Percentiles rank a stretch among this genome's conserved stretches.
Conservation (phyloP, 2,329 filamentous ascomycete species). For the Botrytis deweyae region DNA sequence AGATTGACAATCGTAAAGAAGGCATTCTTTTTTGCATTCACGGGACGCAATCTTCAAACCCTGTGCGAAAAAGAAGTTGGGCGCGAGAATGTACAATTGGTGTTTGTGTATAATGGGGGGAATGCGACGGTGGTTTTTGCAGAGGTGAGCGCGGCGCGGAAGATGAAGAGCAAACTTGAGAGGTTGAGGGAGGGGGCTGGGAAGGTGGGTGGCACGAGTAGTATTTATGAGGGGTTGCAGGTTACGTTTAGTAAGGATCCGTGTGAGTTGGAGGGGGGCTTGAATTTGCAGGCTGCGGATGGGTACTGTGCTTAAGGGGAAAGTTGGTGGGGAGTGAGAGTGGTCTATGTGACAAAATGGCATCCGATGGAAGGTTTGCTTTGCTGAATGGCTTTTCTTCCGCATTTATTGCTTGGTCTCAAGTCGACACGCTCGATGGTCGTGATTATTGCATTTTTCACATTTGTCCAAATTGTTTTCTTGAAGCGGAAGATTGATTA, state of each 20-base stretch:
- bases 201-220: background rate
- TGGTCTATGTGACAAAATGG: background rate
- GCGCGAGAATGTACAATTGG: constrained; percentile 31
- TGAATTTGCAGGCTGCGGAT: constrained; percentile 20
- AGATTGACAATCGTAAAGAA: constrained; percentile 38
- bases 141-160: constrained; percentile 33
- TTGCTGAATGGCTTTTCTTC: background rate
- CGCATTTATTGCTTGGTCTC: background rate
- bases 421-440: background rate
- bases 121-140: constrained; percentile 39
- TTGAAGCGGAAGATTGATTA: background rate
- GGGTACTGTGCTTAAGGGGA: background rate
- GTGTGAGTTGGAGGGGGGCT: constrained; percentile 14
- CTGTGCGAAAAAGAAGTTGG: constrained; percentile 34
- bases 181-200: constrained; percentile 18
- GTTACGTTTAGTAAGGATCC: constrained; percentile 24
- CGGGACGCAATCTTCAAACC: constrained; percentile 28
- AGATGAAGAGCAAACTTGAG: constrained; percentile 35
- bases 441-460: background rate
- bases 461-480: background rate
- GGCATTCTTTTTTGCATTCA: constrained; percentile 37
- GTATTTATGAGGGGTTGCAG: constrained; percentile 21
- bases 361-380: background rate
- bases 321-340: background rate
- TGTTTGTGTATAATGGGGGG: constrained; percentile 37